These are phyloP conservation scores for Aphanomyces cochlioides DNA, from an alignment of 352 stramenopile species.

Conservation along the genomic window DNA sequence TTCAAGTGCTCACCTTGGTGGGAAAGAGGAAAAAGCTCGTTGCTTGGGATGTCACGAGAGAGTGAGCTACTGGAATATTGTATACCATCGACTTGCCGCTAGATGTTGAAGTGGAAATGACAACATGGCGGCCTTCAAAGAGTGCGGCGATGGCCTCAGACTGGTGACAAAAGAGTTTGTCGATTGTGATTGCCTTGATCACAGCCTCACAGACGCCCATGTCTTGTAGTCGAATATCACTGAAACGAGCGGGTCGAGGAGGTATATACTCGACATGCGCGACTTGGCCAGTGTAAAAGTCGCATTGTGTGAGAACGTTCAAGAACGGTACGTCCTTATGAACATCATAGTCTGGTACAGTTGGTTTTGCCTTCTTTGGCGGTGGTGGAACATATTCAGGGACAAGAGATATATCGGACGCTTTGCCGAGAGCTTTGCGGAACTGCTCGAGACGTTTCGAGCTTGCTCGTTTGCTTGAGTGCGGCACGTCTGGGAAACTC, in stretches of 20 bases:
- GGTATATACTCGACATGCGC: slow-evolving; percentile 66
- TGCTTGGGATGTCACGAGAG: slow-evolving; percentile 45
- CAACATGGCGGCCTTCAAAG: slow-evolving; percentile 82
- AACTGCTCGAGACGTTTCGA: slow-evolving; percentile 58
- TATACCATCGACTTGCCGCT: slow-evolving; percentile 97
- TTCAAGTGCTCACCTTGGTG: slow-evolving; percentile 81
- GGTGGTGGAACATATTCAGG: neutral
- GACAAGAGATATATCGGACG: neutral
- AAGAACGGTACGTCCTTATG: slow-evolving; percentile 40
- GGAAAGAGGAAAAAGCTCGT: slow-evolving; percentile 95
- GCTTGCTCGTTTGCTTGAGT: slow-evolving; percentile 56
- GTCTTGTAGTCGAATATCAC: slow-evolving; percentile 33
- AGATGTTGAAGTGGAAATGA: slow-evolving; percentile 95
- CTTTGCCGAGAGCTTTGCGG: slow-evolving; percentile 37
- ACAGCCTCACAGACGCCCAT: slow-evolving; percentile 45
- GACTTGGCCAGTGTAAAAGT: slow-evolving; percentile 74
- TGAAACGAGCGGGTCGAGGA: slow-evolving; percentile 44
- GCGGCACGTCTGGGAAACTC: slow-evolving; percentile 53
- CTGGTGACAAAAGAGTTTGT: slow-evolving; percentile 91
- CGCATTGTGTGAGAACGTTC: slow-evolving; percentile 45
- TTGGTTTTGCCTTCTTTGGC: neutral
- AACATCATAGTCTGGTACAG: neutral
- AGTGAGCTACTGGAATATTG: slow-evolving; percentile 90
- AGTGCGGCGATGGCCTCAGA: slow-evolving; percentile 85
- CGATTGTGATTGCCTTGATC: slow-evolving; percentile 46